Base-by-base conservation (phyloP, 2,329 filamentous ascomycete species). In the Ophiostoma sp. region DNA sequence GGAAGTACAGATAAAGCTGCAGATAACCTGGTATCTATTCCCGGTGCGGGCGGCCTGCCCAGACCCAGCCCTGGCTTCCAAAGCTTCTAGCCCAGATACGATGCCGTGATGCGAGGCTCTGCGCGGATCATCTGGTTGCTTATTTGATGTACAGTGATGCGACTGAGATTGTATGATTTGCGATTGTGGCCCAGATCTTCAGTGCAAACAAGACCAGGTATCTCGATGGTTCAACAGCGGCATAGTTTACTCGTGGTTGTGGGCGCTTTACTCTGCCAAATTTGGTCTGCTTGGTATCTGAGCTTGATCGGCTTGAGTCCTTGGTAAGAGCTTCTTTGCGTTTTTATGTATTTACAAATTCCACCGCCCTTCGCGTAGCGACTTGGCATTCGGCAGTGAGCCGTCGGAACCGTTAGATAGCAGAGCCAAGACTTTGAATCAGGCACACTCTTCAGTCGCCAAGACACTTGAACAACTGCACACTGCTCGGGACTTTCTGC, bases 101-200 rank as follows among this genome's bases (percentile, higher is more conserved):
- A 58, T 27, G 49, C 49, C 27, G 8, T 60, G 11, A 12, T 38
- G 55, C 55, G 55, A 60, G 27, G 55, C 55, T 60, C 27, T 60
- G 55, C 55, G 55, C 55, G 55, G 55, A 60, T 60, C 55, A 63
- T n/a, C 5, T 55, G 49, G n/a, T 55, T 55, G 16, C 58, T 63
- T 63, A n/a, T n/a, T 18, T 38, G 55, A 60, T 14, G 27, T 7
- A 12, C 6, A 3, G n/a, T 60, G 55, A 27, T 52, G 49, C 5
- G 49, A 52, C n/a, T n/a, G 9, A 27, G 18, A 4, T 36, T 27
- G 49, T n/a, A 9, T 5, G 14, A 16, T 16, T 11, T 55, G 49
- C n/a, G 14, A 45, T 2, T 45, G 27, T 27, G 27, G 27, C 27
- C 27, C 27, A 27, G 49, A 55, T 27, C 49, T 27, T 36, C 4